phyloP scores from a whole-genome alignment of 129 eudicot genomes.

The Artemisia tridentata region DNA sequence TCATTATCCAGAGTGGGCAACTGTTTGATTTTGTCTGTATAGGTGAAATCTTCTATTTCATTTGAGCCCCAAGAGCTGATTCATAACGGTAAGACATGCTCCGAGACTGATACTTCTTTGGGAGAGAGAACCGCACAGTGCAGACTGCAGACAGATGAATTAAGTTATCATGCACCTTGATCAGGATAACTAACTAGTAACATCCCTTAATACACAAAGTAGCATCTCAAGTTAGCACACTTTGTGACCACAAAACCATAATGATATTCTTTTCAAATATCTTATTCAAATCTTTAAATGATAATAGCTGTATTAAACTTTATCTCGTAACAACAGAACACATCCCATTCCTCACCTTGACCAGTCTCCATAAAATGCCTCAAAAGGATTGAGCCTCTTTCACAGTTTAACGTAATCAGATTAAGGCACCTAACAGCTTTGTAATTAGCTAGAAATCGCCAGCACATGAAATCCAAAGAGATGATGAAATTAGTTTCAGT shows the following conservation, averaged over 20 bases:
- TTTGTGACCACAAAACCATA: slow-evolving; percentile 7
- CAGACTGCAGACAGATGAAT: slow-evolving; percentile 18
- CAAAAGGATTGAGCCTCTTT: slow-evolving; percentile 84
- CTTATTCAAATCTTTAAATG: slow-evolving; percentile 6
- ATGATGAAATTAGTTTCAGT: slow-evolving; percentile 13
- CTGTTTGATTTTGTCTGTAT: not conserved
- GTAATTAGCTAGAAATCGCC: slow-evolving; percentile 73
- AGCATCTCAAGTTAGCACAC: not conserved
- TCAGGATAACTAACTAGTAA: slow-evolving; percentile 3
- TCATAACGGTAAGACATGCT: slow-evolving; percentile 92
- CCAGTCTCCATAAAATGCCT: slow-evolving; percentile 69
- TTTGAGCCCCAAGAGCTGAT: slow-evolving; percentile 57
- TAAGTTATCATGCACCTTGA: slow-evolving; percentile 17
- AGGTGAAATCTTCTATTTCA: slow-evolving; percentile 34
- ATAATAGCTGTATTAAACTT: not conserved
- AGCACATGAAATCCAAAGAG: slow-evolving; percentile 11
- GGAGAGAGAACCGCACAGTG: slow-evolving; percentile 63
- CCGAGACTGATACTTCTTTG: slow-evolving; percentile 64
- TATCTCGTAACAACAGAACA: not conserved
- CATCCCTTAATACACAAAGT: not conserved
- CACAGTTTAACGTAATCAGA: slow-evolving; percentile 68
- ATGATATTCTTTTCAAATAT: not conserved
- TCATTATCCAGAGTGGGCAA: slow-evolving; percentile 6
- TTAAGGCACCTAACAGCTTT: slow-evolving; percentile 86
- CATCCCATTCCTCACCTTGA: slow-evolving; percentile 52